Base-by-base conservation (phyloP, 768 basidiomycete genomes). In the Tephrocybe sp. region DNA sequence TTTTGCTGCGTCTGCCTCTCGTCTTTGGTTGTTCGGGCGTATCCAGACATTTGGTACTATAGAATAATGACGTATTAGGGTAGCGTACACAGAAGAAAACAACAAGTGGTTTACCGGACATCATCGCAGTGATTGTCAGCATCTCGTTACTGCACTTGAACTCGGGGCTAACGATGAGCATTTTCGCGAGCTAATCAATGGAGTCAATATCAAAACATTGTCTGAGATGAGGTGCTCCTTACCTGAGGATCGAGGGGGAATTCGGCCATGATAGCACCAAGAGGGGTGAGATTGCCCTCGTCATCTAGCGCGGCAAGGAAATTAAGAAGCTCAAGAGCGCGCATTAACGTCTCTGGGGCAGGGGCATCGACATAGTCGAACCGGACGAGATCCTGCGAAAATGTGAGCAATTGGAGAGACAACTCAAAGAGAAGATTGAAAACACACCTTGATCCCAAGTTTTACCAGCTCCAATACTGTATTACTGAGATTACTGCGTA, bases 221-320 rank as follows among this genome's bases (percentile, higher is more conserved):
- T 5, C 15, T 25, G 18, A 38, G 42, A 10, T 11, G 27, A 29
- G 15, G 31, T 34, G 29, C n/a, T 52, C 27, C 75, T 31, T 56
- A 88, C 90, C 76, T 94, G 94, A 33, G 95, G 97, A 66, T 98
- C 97, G n/a, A 99, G 78, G 11, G 95, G 97, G 75, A 98, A 98
- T 58, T 97, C 93, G 0, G 97, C 95, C 95, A 98, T 97, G 52
- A 92, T 86, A 30, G 70, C 74, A 3, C 97, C 97, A 7, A 98
- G 71, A 0, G 83, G 68, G 1, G 97, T 98, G 49, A 99, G 66
- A 44, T 91, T 83, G 10, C 97, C 94, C 3, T 97, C 93, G 58
- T 97, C 94, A 61, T 98, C 93, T 52, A 99, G 73, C 1, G 94
- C 95, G 5, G 87, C 83, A 37, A 98, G 77, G 66, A 85, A 95